Conservation (phyloP, 2,329 filamentous ascomycete genomes). For the Alternaria incomplexa region DNA sequence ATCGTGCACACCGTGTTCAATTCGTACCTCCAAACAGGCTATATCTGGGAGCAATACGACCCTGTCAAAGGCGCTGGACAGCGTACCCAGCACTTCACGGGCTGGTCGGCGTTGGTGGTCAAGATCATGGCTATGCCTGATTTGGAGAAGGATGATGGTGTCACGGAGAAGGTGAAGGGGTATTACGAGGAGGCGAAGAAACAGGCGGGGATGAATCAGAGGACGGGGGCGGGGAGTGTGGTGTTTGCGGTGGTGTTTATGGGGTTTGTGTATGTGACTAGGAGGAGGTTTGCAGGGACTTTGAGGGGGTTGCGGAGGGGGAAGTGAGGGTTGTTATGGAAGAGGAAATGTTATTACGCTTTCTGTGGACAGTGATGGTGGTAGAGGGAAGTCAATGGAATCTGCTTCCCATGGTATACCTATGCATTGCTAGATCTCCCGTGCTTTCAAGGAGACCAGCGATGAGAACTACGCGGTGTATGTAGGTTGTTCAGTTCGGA, state of each 20-base stretch:
- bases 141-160: constrained; percentile 44
- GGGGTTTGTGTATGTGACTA: constrained; percentile 29
- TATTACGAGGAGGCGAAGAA: constrained; percentile 31
- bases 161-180: constrained; percentile 24
- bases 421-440: neutral
- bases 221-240: constrained; percentile 22
- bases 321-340: neutral
- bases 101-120: constrained; percentile 97
- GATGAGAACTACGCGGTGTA: neutral
- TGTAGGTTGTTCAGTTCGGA: neutral
- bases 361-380: neutral
- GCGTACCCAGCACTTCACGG: constrained; percentile 95
- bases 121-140: constrained; percentile 96
- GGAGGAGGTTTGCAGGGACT: constrained; percentile 34
- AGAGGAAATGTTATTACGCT: no score
- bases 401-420: neutral
- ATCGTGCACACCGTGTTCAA: constrained; percentile 85
- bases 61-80: constrained; percentile 92
- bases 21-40: constrained; percentile 88
- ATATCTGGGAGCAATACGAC: constrained; percentile 98
- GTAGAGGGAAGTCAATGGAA: neutral
- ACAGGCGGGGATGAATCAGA: constrained; percentile 21
- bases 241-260: constrained; percentile 17
- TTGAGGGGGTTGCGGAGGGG: constrained; percentile 26
- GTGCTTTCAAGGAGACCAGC: neutral